These are phyloP conservation scores for Rugonectria rugulosa DNA, from an alignment of 2,329 filamentous ascomycete species.

Conservation along the genomic window DNA sequence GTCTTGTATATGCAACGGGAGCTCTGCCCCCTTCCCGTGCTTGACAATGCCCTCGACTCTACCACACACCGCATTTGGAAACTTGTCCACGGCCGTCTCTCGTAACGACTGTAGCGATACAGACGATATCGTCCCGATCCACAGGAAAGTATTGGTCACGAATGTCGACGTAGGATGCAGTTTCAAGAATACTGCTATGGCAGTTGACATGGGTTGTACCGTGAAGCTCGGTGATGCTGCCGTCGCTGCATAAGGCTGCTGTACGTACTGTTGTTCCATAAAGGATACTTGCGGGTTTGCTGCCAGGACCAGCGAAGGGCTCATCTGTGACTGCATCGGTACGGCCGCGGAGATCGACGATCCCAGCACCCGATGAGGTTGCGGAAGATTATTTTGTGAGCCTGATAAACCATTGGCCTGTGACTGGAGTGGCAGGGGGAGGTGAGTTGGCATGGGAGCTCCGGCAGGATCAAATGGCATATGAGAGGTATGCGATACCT, in stretches of 20 bases:
- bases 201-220: conserved; percentile 29
- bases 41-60: conserved; percentile 73
- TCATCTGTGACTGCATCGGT: conserved; percentile 46
- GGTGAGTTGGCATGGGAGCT: conserved; percentile 27
- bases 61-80: conserved; percentile 64
- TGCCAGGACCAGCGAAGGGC: conserved; percentile 49
- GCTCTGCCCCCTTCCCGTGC: conserved; percentile 65
- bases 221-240: conserved; percentile 31
- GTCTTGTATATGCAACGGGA: conserved; percentile 70
- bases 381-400: conserved; percentile 27
- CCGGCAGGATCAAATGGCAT: conserved; percentile 34
- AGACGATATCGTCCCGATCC: conserved; percentile 69
- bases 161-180: conserved; percentile 70
- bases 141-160: conserved; percentile 60
- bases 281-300: conserved; percentile 49
- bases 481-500: conserved; percentile 32
- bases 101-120: conserved; percentile 69
- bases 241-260: conserved; percentile 39
- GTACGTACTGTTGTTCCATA: conserved; percentile 43
- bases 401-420: conserved; percentile 28
- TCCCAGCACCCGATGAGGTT: conserved; percentile 35
- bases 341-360: conserved; percentile 35
- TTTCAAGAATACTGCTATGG: conserved; percentile 72
- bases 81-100: conserved; percentile 67
- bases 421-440: conserved; percentile 33